Evolutionary conservation across 2,329 filamentous ascomycete species (phyloP).

Genomic region (Aspergillus novoparasiticus): DNA sequence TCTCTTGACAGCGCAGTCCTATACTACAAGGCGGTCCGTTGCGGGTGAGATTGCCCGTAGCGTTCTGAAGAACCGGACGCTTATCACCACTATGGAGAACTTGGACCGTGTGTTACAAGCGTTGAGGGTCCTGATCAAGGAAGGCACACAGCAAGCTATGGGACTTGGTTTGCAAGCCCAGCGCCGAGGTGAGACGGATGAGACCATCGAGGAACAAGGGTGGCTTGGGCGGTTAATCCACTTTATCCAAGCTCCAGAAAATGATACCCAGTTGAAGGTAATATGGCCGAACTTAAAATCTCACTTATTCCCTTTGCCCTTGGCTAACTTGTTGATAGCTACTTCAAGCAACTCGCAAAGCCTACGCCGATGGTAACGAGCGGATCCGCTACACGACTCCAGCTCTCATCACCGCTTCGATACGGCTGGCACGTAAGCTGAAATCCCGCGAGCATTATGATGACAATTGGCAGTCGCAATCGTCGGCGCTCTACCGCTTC

Average conservation of each 20-base stretch:
- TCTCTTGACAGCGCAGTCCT: slow-evolving; percentile 86
- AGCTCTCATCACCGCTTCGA: slow-evolving; percentile 82
- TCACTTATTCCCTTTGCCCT: slow-evolving; percentile 12
- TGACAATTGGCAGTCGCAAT: slow-evolving; percentile 72
- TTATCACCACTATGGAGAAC: slow-evolving; percentile 75
- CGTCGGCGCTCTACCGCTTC: slow-evolving; percentile 89
- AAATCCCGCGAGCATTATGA: slow-evolving; percentile 88
- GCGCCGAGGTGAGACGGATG: slow-evolving; percentile 84
- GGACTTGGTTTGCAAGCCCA: slow-evolving; percentile 76
- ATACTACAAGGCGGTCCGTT: slow-evolving; percentile 85
- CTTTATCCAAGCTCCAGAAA: slow-evolving; percentile 78
- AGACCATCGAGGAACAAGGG: slow-evolving; percentile 96
- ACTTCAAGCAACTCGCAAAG: slow-evolving; percentile 82
- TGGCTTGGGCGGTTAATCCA: slow-evolving; percentile 94
- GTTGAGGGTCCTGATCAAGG: slow-evolving; percentile 87
- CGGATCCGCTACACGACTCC: slow-evolving; percentile 95
- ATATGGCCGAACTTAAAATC: background rate
- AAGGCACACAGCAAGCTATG: slow-evolving; percentile 80
- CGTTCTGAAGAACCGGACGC: slow-evolving; percentile 79
- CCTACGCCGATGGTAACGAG: slow-evolving; percentile 89
- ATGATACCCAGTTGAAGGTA: slow-evolving; percentile 88
- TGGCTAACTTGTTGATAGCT: slow-evolving; percentile 52
- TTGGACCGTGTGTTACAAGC: slow-evolving; percentile 88
- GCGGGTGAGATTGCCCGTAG: slow-evolving; percentile 84
- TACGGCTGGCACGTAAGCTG: slow-evolving; percentile 85